Evolutionary conservation across 2,329 filamentous ascomycete species (phyloP).

Genomic region (Plenodomus tracheiphilus): DNA sequence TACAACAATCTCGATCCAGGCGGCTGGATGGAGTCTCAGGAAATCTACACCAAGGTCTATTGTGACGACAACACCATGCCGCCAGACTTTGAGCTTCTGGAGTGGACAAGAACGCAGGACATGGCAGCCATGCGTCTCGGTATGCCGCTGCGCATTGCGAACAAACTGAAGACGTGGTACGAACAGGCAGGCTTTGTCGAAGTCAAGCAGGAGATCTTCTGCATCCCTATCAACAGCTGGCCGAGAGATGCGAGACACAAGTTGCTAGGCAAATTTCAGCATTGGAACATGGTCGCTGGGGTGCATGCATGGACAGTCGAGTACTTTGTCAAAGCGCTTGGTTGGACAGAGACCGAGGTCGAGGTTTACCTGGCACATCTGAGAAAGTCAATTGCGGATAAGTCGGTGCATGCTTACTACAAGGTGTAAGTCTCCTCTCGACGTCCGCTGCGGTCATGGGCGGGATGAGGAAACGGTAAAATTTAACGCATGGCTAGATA

Average conservation of each 20-base stretch:
- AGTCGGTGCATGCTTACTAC: slow-evolving; percentile 48
- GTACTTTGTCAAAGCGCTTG: slow-evolving; percentile 48
- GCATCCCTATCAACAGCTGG: slow-evolving; percentile 59
- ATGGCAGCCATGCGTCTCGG: slow-evolving; percentile 52
- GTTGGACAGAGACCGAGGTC: slow-evolving; percentile 51
- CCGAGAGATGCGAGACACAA: slow-evolving; percentile 53
- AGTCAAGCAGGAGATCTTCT: slow-evolving; percentile 56
- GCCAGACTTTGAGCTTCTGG: slow-evolving; percentile 50
- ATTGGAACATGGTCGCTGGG: slow-evolving; percentile 52
- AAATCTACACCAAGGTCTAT: slow-evolving; percentile 49
- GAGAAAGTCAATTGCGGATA: slow-evolving; percentile 44
- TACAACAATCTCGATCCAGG: slow-evolving; percentile 60
- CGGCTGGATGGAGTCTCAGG: slow-evolving; percentile 53
- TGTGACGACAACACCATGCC: slow-evolving; percentile 61
- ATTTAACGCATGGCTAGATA: slow-evolving; percentile 14
- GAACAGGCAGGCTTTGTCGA: slow-evolving; percentile 61
- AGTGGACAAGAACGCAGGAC: slow-evolving; percentile 51
- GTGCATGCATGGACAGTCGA: slow-evolving; percentile 50
- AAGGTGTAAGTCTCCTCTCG: slow-evolving; percentile 42
- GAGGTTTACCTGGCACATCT: slow-evolving; percentile 51
- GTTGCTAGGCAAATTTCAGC: slow-evolving; percentile 54
- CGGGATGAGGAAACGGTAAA: not conserved
- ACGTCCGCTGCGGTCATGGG: not conserved
- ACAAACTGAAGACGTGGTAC: slow-evolving; percentile 59
- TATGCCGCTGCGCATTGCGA: slow-evolving; percentile 56